Conservation (phyloP, 176 grass and related monocot genomes). For the Hsuehochloa calcarea region DNA sequence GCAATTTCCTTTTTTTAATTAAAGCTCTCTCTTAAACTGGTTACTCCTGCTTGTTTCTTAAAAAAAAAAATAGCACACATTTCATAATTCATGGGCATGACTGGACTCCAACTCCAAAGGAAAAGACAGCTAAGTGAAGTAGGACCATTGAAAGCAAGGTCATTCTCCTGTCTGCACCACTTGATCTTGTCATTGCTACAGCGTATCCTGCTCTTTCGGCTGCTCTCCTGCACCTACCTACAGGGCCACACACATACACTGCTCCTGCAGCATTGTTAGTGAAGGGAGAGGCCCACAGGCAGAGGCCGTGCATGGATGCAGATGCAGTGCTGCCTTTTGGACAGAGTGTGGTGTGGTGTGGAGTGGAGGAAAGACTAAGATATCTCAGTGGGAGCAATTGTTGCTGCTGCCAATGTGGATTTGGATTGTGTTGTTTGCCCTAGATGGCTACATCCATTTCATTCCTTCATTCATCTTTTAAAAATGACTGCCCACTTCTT, state of each 20-base stretch:
- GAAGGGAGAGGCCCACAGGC: slow-evolving; percentile 20
- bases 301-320: not conserved
- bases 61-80: not conserved
- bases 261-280: not conserved
- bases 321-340: slow-evolving; percentile 14
- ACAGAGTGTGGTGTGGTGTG: not conserved
- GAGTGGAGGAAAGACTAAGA: slow-evolving; percentile 24
- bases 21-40: too few species aligned
- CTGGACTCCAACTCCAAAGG: not conserved
- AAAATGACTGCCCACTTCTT: not conserved
- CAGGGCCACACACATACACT: not conserved
- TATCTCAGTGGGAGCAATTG: slow-evolving; percentile 36
- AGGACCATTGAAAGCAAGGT: slow-evolving; percentile 29
- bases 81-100: not conserved
- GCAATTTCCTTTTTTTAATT: too few species aligned
- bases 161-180: slow-evolving; percentile 15
- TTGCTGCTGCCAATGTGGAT: slow-evolving; percentile 22
- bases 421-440: not conserved
- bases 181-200: slow-evolving; percentile 18
- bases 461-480: not conserved
- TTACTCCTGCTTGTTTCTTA: too few species aligned
- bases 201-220: slow-evolving; percentile 20
- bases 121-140: slow-evolving; percentile 1
- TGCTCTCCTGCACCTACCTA: slow-evolving; percentile 22
- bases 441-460: not conserved